Conservation (phyloP, 352 stramenopile genomes). For the Phytophthora podocarpi region DNA sequence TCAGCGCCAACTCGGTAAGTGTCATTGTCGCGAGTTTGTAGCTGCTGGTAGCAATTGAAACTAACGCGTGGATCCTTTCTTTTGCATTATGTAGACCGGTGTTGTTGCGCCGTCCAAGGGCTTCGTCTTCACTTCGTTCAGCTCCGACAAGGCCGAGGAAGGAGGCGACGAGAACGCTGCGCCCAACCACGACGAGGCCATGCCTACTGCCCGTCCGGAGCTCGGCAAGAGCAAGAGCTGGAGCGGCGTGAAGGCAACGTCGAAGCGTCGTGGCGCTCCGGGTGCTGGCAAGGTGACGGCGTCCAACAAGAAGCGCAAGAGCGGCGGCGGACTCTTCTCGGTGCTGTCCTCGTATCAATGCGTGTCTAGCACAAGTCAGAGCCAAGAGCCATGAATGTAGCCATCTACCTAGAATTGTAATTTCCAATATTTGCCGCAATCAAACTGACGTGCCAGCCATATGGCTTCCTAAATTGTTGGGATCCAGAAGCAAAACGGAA, state of each 20-base stretch:
- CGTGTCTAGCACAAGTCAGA: conserved; percentile 50
- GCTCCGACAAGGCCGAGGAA: conserved; percentile 45
- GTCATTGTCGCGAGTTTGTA: neutral
- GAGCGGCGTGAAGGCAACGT: conserved; percentile 17
- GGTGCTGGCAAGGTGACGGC: neutral
- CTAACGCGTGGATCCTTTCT: conserved; percentile 1
- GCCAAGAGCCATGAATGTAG: conserved; percentile 25
- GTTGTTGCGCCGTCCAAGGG: conserved; percentile 51
- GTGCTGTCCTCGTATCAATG: conserved; percentile 76
- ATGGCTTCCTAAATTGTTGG: neutral
- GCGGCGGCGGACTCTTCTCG: conserved; percentile 65
- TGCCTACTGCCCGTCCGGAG: conserved; percentile 17
- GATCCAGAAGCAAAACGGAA: too few species aligned
- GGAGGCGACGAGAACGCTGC: conserved; percentile 42
- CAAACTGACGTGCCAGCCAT: conserved; percentile 15
- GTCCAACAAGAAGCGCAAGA: conserved; percentile 46
- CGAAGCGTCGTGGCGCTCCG: conserved; percentile 26
- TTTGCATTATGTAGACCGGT: conserved; percentile 13
- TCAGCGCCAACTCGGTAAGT: conserved; percentile 66
- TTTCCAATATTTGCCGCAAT: conserved; percentile 19
- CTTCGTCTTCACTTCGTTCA: conserved; percentile 83
- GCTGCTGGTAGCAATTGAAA: neutral
- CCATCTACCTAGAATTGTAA: conserved; percentile 9
- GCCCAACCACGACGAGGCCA: conserved; percentile 29
- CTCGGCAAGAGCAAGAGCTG: conserved; percentile 66